Conservation (phyloP, 352 stramenopile genomes). For the Pythium dissotocum region DNA sequence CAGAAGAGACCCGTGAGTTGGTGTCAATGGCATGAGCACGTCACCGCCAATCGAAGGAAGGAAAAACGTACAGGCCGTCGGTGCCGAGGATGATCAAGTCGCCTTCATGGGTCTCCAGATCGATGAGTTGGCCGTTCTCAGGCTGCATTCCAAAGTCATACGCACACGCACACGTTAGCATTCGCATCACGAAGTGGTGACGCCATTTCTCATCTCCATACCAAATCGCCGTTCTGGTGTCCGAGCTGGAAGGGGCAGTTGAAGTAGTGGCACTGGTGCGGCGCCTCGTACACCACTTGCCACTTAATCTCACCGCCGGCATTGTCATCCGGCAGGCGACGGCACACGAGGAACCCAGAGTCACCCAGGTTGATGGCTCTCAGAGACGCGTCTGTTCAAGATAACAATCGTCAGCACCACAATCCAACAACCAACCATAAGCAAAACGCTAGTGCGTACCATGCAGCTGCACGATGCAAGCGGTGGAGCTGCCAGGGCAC, state of each 20-base stretch:
- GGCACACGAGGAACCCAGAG: conserved; percentile 92
- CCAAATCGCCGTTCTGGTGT: conserved; percentile 87
- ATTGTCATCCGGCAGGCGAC: conserved; percentile 49
- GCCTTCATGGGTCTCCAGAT: conserved; percentile 80
- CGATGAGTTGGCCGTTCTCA: conserved; percentile 87
- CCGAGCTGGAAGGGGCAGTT: conserved; percentile 96
- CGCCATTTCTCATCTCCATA: conserved; percentile 24
- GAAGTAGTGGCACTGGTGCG: conserved; percentile 95
- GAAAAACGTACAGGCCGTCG: conserved; percentile 86
- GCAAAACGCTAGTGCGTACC: conserved; percentile 32
- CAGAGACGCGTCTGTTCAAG: conserved; percentile 45
- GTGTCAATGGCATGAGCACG: too few species aligned
- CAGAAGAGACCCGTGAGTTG: not conserved
- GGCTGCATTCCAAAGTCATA: conserved; percentile 41
- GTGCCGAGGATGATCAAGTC: conserved; percentile 94
- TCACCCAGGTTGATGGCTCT: conserved; percentile 93
- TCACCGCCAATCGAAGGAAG: not conserved
- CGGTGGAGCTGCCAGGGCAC: conserved; percentile 83
- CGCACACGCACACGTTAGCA: conserved; percentile 9
- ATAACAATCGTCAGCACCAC: not conserved
- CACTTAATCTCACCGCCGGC: conserved; percentile 40
- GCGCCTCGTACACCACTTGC: conserved; percentile 86
- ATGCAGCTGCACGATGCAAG: conserved; percentile 81
- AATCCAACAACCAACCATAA: too few species aligned
- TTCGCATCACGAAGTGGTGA: not conserved